phyloP scores from a whole-genome alignment of 345 rosid species.

The Anastatica hierochuntica region DNA sequence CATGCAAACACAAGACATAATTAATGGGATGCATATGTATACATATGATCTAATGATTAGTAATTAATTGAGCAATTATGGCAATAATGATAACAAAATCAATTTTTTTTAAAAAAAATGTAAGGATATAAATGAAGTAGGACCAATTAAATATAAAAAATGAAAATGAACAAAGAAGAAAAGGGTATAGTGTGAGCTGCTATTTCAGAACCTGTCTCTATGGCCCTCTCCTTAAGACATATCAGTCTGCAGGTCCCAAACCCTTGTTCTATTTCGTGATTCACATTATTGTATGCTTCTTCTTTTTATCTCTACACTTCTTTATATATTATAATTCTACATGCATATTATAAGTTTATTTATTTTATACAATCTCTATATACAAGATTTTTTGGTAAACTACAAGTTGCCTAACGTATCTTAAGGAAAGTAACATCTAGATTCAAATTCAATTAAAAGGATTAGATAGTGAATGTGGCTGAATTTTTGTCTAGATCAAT shows the following conservation, averaged over 20 bases:
- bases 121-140: constrained; percentile 12
- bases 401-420: no score
- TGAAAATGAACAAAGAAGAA: constrained; percentile 7
- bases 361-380: no score
- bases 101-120: no score
- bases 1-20: constrained; percentile 5
- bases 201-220: constrained; percentile 22
- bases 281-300: constrained; percentile 24
- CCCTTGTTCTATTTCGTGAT: constrained; percentile 32
- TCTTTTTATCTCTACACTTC: constrained; percentile 4
- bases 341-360: not conserved
- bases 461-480: no score
- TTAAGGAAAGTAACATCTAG: no score
- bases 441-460: no score
- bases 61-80: constrained; percentile 14
- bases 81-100: constrained; percentile 15
- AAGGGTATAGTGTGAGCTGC: constrained; percentile 19
- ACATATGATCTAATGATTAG: constrained; percentile 22
- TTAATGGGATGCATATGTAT: constrained; percentile 8
- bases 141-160: constrained; percentile 12
- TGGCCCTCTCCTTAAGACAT: constrained; percentile 28
- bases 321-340: not conserved
- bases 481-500: no score
- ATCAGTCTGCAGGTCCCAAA: constrained; percentile 28
- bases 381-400: no score